Evolutionary conservation across 1,139 yeast species (phyloP), one percentile per base, ranked within the genome.

Genomic region (Chernovozyma sophiae-reginae): DNA sequence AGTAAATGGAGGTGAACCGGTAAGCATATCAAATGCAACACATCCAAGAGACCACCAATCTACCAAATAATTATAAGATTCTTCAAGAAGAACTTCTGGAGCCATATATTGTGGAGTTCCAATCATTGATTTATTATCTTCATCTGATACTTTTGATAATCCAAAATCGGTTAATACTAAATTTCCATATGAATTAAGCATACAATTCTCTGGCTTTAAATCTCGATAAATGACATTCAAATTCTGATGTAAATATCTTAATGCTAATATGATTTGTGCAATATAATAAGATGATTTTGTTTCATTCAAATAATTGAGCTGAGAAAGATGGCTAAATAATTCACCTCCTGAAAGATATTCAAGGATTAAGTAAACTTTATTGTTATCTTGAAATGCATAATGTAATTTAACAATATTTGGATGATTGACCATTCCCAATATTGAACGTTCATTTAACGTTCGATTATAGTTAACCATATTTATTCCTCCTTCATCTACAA

Each of bases 21-120:
- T 85, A 30, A 92, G 66, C 66, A 92, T 72, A 58, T 92, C 97
- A 56, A 69, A 87, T 23, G 87, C 74, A 6, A 92, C 86, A 46
- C 96, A 87, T 0, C 98, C 97, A 23, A 92, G 67, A 0, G 97
- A 87, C 95, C 97, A 92, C 95, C 97, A 92, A 56, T 92, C 98
- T 10, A 94, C 96, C 8, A 81, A 74, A 45, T 76, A 81, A 46
- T 89, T 92, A 55, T 92, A 92, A n/a, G 83, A 80, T 44, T 82
- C 79, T 19, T 96, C 96, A 36, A 77, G 77, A 20, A 92, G 62
- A 24, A 92, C 85, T 56, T 92, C 97, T 1, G 98, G 98, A 0
- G 97, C 97, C 86, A 90, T 89, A 56, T 89, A 90, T 58, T 89
- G 96, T 0, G 96, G 95, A 0, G 97, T 90, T 0, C 97, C 98